These are phyloP conservation scores for Asterophora lycoperdoides DNA, from an alignment of 768 basidiomycete genomes.

Conservation along the genomic window DNA sequence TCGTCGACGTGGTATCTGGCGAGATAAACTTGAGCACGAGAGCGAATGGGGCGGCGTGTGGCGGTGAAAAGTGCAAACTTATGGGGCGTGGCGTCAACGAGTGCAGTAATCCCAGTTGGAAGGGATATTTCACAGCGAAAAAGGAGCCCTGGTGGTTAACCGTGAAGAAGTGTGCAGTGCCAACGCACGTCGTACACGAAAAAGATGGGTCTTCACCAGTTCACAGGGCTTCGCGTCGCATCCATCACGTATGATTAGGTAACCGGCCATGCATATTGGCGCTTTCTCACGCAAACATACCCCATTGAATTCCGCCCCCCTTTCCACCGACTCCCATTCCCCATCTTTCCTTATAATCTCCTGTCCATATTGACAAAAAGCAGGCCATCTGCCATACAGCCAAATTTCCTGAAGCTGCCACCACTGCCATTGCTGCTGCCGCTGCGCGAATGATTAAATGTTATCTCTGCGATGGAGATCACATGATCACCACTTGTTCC, in stretches of 20 bases:
- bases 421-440: no score
- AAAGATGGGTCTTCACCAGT: constrained; percentile 16
- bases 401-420: no score
- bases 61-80: constrained; percentile 8
- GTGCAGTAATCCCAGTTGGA: not conserved
- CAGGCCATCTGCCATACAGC: no score
- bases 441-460: no score
- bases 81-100: constrained; percentile 5
- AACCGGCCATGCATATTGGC: constrained; percentile 6
- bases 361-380: no score
- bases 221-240: constrained; percentile 20
- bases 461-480: no score
- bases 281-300: constrained; percentile 11
- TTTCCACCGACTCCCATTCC: not conserved
- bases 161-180: constrained; percentile 14
- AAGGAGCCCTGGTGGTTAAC: constrained; percentile 5
- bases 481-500: no score
- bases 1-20: constrained; percentile 19
- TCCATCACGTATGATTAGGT: constrained; percentile 13
- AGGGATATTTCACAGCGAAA: not conserved
- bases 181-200: constrained; percentile 14
- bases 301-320: not conserved
- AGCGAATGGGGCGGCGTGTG: constrained; percentile 8
- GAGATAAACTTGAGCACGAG: constrained; percentile 6
- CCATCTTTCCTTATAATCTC: no score